phyloP scores from a whole-genome alignment of 1,284 basidiomycete genomes.

The Pyrrhoderma lamaoense region DNA sequence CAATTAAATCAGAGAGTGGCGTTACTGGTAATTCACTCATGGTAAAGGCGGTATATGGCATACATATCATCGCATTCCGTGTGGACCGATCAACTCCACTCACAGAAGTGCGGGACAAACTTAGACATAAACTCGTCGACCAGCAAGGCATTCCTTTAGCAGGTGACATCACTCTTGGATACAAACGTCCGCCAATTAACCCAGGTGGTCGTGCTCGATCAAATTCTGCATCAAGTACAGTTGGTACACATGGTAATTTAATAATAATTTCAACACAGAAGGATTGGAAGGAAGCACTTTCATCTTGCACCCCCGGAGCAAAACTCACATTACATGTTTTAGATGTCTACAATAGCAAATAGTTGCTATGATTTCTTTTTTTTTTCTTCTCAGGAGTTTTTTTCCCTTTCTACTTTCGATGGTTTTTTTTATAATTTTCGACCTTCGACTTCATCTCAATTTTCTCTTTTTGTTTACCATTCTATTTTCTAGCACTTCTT shows the following conservation, averaged over 20 bases:
- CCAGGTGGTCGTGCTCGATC: constrained; percentile 25
- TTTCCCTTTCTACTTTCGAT: not conserved
- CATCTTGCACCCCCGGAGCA: constrained; percentile 19
- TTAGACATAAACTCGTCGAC: constrained; percentile 56
- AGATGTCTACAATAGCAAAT: constrained; percentile 27
- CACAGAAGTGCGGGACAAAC: constrained; percentile 42
- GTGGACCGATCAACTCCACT: constrained; percentile 38
- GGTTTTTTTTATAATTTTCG: not conserved
- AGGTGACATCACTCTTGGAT: constrained; percentile 46
- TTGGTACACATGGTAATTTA: not conserved
- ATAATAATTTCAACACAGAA: constrained; percentile 10
- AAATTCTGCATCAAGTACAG: constrained; percentile 32
- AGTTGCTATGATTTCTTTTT: constrained; percentile 16
- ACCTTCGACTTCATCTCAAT: not conserved
- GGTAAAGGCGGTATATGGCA: constrained; percentile 52
- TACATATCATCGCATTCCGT: constrained; percentile 50
- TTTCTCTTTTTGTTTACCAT: not conserved
- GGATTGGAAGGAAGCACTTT: constrained; percentile 35
- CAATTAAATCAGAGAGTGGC: not conserved
- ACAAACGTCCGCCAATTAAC: constrained; percentile 24
- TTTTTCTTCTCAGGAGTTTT: not conserved
- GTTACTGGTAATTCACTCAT: constrained; percentile 29
- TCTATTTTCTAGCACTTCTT: constrained; percentile 13
- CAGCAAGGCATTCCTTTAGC: constrained; percentile 50
- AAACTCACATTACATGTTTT: constrained; percentile 29